Evolutionary conservation across 73 alveolate species (phyloP).

Genomic region (Tetrahymena malaccensis): DNA sequence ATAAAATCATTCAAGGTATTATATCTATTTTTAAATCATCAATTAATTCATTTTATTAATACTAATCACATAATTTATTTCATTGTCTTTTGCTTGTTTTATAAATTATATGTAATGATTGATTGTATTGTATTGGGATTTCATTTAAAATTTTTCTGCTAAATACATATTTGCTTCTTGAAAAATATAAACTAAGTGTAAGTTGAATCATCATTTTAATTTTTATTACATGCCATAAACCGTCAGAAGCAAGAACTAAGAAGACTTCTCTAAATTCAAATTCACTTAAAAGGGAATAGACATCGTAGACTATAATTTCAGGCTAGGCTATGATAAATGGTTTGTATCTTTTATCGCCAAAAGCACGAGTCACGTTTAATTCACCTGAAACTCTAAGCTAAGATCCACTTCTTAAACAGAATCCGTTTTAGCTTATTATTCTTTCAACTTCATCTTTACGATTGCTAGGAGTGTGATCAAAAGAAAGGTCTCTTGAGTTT

Average conservation of each 20-base stretch:
- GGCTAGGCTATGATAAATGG: neutral
- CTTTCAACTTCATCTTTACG: neutral
- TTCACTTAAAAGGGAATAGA: neutral
- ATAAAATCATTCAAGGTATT: too few relatives aligned
- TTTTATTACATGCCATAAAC: neutral
- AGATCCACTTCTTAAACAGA: neutral
- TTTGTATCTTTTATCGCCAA: neutral
- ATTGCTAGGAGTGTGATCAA: neutral
- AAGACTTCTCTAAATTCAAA: neutral
- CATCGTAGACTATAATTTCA: neutral
- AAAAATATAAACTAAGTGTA: neutral
- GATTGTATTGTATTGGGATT: neutral
- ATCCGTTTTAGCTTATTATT: neutral
- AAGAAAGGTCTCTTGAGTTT: neutral
- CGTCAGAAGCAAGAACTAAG: neutral
- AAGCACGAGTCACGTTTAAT: neutral
- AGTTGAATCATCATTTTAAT: neutral
- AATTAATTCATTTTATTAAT: too few relatives aligned
- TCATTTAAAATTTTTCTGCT: neutral
- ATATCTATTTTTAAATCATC: neutral
- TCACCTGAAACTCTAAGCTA: neutral
- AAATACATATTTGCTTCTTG: neutral
- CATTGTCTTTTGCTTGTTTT: too few relatives aligned
- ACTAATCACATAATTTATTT: too few relatives aligned
- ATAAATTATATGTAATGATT: too few relatives aligned